Base-by-base conservation (phyloP, 768 basidiomycete genomes). In the Phylloporus rhodoxanthus region DNA sequence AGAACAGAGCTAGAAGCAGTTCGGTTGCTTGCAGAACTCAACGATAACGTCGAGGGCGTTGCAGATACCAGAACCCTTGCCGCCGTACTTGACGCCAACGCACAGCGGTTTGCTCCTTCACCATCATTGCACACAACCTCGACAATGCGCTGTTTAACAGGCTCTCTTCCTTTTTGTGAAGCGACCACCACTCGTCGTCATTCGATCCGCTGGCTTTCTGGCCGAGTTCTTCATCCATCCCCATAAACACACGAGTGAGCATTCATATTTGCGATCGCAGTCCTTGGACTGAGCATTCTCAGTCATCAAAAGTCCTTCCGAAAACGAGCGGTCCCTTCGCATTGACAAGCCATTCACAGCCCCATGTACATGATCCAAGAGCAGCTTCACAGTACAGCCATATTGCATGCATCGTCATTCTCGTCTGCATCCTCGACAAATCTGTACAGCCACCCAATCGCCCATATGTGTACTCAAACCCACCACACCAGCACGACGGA, bases 271-370 rank as follows among this genome's bases (percentile, higher is more conserved):
- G 25, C 9, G n/a, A 43, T 36, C 36, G 2, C 43, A 6, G 15
- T 20, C 21, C 10, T 11, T 9, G 2, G 7, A 26, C 43, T 44
- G 38, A 43, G 17, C 14, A 32, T 42, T 42, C 33, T 1, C 50
- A 95, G 92, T 96, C 60, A 84, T 95, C 62, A 90, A 94, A 60
- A 87, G 82, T 20, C 92, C 94, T 65, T 81, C 91, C 1, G 89
- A 92, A 57, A 80, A 71, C 17, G 69, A 76, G 14, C 84, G 78
- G 21, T 90, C 80, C 7, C 75, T 98, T 2, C 85, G 92, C 34
- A 84, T 99, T 57, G 90, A 94, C 69, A 80, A 82, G 51, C 86
- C 96, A 0, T 97, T 97, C 75, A n/a, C n/a, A n/a, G n/a, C n/a
- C n/a, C n/a, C n/a, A n/a, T n/a, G n/a, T n/a, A n/a, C n/a, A n/a